phyloP scores from a whole-genome alignment of 441 rosid species.

The Pelargonium australe region DNA sequence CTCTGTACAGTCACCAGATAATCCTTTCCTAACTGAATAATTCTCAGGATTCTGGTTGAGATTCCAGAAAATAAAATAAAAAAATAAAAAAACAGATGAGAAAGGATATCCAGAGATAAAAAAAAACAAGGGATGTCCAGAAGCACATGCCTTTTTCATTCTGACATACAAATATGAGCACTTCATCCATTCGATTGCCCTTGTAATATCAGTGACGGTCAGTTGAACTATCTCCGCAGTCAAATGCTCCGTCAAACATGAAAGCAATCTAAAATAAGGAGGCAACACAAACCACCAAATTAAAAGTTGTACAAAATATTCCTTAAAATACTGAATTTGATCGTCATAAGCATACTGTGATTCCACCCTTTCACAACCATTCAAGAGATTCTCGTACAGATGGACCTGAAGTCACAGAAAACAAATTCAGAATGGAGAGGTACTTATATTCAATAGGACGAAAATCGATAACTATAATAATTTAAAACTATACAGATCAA shows the following conservation, averaged over 20 bases:
- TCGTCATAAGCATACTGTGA: slow-evolving; percentile 63
- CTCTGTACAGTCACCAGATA: slow-evolving; percentile 66
- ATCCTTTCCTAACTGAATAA: slow-evolving; percentile 71
- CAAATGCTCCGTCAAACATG: slow-evolving; percentile 87
- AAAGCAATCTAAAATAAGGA: slow-evolving; percentile 59
- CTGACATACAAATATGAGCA: slow-evolving; percentile 86
- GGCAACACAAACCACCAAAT: slow-evolving; percentile 16
- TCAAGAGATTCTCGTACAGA: slow-evolving; percentile 84
- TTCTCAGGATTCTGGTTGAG: slow-evolving; percentile 71
- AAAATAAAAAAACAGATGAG: slow-evolving; percentile 15
- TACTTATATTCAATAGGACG: slow-evolving; percentile 3
- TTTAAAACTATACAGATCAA: background rate
- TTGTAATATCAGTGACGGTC: slow-evolving; percentile 68
- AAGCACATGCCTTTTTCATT: slow-evolving; percentile 71
- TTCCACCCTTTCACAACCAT: slow-evolving; percentile 93
- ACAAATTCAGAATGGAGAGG: slow-evolving; percentile 8
- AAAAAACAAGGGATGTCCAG: slow-evolving; percentile 9
- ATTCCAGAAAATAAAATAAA: slow-evolving; percentile 14
- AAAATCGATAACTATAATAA: slow-evolving; percentile 5
- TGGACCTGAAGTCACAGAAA: slow-evolving; percentile 55
- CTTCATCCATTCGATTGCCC: slow-evolving; percentile 97
- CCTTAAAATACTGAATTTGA: slow-evolving; percentile 16
- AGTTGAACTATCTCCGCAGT: slow-evolving; percentile 96
- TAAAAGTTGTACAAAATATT: slow-evolving; percentile 12
- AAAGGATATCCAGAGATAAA: slow-evolving; percentile 5